Percentiles rank a stretch among this genome's conserved stretches.
Conservation (phyloP, 345 rosid genomes). For the Camelina neglecta region DNA sequence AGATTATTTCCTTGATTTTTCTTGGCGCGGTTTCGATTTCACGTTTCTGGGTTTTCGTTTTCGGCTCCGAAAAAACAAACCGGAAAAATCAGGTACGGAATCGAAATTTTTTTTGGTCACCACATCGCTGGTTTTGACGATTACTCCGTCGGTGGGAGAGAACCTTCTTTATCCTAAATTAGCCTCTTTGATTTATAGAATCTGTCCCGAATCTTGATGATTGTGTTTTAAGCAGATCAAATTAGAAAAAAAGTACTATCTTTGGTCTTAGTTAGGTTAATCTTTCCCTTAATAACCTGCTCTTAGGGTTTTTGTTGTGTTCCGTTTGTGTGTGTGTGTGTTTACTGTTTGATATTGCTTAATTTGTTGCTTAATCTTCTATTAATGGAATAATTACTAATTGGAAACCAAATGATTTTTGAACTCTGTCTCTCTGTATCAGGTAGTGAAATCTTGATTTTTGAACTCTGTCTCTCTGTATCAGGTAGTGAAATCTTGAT, state of each 20-base stretch:
- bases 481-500: constrained; percentile 35
- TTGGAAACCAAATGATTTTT: background rate
- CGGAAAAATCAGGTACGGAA: constrained; percentile 46
- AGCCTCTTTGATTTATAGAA: constrained; percentile 40
- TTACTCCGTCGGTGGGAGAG: constrained; percentile 28
- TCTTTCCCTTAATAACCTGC: constrained; percentile 17
- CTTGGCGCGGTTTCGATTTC: constrained; percentile 39
- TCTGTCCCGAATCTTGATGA: constrained; percentile 12
- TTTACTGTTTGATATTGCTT: constrained; percentile 16
- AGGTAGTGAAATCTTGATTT: constrained; percentile 33
- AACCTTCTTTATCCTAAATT: constrained; percentile 18
- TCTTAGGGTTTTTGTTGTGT: constrained; percentile 30
- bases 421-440: constrained; percentile 6
- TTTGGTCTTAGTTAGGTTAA: constrained; percentile 18
- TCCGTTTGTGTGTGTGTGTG: background rate
- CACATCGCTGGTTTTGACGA: constrained; percentile 20
- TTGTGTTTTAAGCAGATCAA: constrained; percentile 13
- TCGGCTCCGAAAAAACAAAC: constrained; percentile 22
- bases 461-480: background rate
- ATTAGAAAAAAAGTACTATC: background rate
- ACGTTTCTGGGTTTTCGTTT: constrained; percentile 49
- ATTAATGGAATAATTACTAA: constrained; percentile 5
- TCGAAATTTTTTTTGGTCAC: constrained; percentile 31
- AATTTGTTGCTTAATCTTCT: constrained; percentile 12
- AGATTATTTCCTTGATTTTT: constrained; percentile 41